phyloP scores from a whole-genome alignment of 345 rosid genomes.

The Melastoma malabathricum region DNA sequence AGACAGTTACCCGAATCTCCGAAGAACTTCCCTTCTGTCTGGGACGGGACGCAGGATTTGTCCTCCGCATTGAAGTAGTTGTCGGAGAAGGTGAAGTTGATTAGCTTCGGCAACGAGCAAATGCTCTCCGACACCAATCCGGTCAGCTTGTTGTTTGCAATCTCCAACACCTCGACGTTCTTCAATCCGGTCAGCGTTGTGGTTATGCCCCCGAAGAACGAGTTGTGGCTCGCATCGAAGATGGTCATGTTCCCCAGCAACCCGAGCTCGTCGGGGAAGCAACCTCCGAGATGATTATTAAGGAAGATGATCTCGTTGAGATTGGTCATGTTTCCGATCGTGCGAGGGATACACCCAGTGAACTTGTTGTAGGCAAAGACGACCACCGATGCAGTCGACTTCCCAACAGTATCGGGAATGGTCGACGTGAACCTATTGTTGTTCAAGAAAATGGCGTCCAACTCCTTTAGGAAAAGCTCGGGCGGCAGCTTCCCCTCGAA shows the following conservation, averaged over 20 bases:
- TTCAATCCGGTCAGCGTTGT: conserved; percentile 20
- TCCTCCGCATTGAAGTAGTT: conserved; percentile 53
- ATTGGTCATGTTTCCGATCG: conserved; percentile 51
- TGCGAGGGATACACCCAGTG: conserved; percentile 53
- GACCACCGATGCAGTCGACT: conserved; percentile 41
- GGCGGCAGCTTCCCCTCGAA: conserved; percentile 65
- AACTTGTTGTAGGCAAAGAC: conserved; percentile 63
- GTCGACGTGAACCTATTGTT: conserved; percentile 52
- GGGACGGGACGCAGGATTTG: conserved; percentile 22
- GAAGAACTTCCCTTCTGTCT: conserved; percentile 16
- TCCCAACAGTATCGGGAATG: conserved; percentile 56
- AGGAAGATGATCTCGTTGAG: conserved; percentile 45
- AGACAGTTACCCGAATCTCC: conserved; percentile 47
- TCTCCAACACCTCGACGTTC: conserved; percentile 22
- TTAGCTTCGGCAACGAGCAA: conserved; percentile 43
- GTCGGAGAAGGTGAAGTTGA: conserved; percentile 35
- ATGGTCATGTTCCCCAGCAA: conserved; percentile 32
- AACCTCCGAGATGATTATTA: conserved; percentile 49
- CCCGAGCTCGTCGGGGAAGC: conserved; percentile 61
- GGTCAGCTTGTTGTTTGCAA: conserved; percentile 41
- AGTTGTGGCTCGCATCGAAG: conserved; percentile 43
- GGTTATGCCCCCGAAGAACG: conserved; percentile 37
- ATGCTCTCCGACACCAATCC: conserved; percentile 38
- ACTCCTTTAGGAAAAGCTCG: conserved; percentile 27
- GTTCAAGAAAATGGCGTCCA: conserved; percentile 68